Base-by-base conservation (phyloP, 2,329 filamentous ascomycete genomes). In the Cladosporium phlei region DNA sequence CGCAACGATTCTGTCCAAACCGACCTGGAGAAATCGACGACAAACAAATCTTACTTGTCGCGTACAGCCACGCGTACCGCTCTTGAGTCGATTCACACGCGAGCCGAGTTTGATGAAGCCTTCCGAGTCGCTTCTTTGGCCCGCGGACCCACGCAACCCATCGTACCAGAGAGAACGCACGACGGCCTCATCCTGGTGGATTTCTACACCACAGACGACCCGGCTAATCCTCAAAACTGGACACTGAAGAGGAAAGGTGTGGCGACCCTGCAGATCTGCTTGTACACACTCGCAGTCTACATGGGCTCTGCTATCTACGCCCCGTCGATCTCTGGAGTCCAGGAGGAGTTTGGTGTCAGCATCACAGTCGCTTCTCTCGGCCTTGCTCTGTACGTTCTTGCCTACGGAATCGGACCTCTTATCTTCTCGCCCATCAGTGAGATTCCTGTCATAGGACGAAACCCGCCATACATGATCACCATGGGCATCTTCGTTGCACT, bases 401-500 rank as follows among this genome's bases (percentile, higher is more conserved):
- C 78, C 1, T 80, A 71, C 51, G 81, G 82, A 10, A 65, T 81
- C 12, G 83, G 82, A 0, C 82, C 83, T 1, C 64, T 86, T 20
- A 51, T 87, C 19, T 86, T 79, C 65, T 80, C 79, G 0, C 84
- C 84, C 0, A 64, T 87, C 32, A 77, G 73, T 38, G 84, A 88
- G 65, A 78, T 87, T 17, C 81, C 83, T 0, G 60, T 73, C 35
- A 75, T 87, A 40, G 84, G 85, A 2, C 73, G 84, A 5, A 86
- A 82, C 55, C 78, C 79, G 0, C 76, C 83, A 5, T 88, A 88
- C 63, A 76, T 85, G 27, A 61, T 77, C 53, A 83, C 82, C 8
- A 83, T 87, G 68, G 76, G 77, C 48, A 68, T 87, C 21, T 88
- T 86, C 60, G 78, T 84, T 38, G 74, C 86, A 50, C 64, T 88